These are phyloP conservation scores for Graphilbum fragrans DNA, from an alignment of 2,329 filamentous ascomycete species.

Conservation along the genomic window DNA sequence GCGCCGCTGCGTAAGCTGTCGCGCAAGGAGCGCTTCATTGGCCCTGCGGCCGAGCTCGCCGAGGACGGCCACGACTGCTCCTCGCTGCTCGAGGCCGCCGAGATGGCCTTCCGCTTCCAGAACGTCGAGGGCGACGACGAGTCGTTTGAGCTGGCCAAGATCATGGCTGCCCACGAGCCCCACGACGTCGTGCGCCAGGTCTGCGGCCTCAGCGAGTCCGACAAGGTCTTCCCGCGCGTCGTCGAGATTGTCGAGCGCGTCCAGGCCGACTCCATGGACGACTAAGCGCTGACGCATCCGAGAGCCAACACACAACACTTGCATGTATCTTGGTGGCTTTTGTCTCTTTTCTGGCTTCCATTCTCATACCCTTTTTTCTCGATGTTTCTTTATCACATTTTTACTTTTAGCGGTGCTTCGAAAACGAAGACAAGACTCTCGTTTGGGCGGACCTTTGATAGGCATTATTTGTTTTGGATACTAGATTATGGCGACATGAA, in stretches of 20 bases:
- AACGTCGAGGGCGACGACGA: conserved; percentile 87
- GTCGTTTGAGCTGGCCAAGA: conserved; percentile 72
- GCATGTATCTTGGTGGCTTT: conserved; percentile 1
- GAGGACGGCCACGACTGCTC: conserved; percentile 64
- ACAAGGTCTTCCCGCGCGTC: conserved; percentile 68
- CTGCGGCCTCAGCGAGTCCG: conserved; percentile 63
- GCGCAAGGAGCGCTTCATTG: conserved; percentile 92
- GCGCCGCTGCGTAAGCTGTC: conserved; percentile 88
- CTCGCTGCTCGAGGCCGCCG: conserved; percentile 67
- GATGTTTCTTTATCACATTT: too few species aligned
- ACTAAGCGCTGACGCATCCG: too few species aligned
- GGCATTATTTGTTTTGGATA: too few species aligned
- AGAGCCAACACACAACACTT: too few species aligned
- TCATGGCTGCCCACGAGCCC: conserved; percentile 62
- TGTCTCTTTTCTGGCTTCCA: not conserved
- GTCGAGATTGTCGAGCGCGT: conserved; percentile 73
- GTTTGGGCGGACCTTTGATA: too few species aligned
- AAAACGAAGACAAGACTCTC: too few species aligned
- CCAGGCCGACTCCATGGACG: conserved; percentile 42
- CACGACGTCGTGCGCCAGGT: conserved; percentile 69
- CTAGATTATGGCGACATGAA: too few species aligned
- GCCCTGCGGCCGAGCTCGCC: conserved; percentile 78
- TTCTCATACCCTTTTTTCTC: not conserved
- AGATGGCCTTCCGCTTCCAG: conserved; percentile 93
- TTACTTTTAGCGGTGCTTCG: too few species aligned